These are phyloP conservation scores for Ascoidea tarda DNA, from an alignment of 805 yeast genomes.

Conservation along the genomic window DNA sequence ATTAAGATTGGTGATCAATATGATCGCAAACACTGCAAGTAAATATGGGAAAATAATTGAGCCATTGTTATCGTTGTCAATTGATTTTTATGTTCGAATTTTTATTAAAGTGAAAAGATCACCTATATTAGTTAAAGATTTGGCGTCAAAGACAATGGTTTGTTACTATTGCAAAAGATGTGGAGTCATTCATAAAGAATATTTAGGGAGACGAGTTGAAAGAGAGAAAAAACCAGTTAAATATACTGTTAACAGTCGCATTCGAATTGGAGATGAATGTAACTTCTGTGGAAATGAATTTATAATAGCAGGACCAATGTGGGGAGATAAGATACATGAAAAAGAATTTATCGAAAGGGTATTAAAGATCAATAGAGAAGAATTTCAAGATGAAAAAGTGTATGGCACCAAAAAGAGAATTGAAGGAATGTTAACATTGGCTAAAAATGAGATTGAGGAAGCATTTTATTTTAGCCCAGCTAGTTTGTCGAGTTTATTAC, in stretches of 20 bases:
- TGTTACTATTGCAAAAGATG: slow-evolving; percentile 84
- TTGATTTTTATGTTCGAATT: slow-evolving; percentile 85
- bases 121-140: slow-evolving; percentile 70
- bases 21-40: slow-evolving; percentile 76
- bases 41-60: slow-evolving; percentile 77
- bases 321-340: slow-evolving; percentile 73
- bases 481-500: slow-evolving; percentile 57
- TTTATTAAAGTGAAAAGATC: slow-evolving; percentile 66
- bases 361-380: slow-evolving; percentile 33
- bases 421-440: slow-evolving; percentile 85
- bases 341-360: slow-evolving; percentile 50
- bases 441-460: slow-evolving; percentile 45
- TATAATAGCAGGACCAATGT: slow-evolving; percentile 94
- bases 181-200: slow-evolving; percentile 56
- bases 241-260: slow-evolving; percentile 53
- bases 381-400: slow-evolving; percentile 30
- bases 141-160: slow-evolving; percentile 64
- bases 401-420: slow-evolving; percentile 79
- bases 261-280: slow-evolving; percentile 49
- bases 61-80: slow-evolving; percentile 74
- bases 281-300: slow-evolving; percentile 49
- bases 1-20: slow-evolving; percentile 62
- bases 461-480: slow-evolving; percentile 76
- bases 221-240: slow-evolving; percentile 27
- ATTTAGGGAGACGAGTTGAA: slow-evolving; percentile 48